Base-by-base conservation (phyloP, 371 early-diverging fungal genomes). In the Mortierella sp. region DNA sequence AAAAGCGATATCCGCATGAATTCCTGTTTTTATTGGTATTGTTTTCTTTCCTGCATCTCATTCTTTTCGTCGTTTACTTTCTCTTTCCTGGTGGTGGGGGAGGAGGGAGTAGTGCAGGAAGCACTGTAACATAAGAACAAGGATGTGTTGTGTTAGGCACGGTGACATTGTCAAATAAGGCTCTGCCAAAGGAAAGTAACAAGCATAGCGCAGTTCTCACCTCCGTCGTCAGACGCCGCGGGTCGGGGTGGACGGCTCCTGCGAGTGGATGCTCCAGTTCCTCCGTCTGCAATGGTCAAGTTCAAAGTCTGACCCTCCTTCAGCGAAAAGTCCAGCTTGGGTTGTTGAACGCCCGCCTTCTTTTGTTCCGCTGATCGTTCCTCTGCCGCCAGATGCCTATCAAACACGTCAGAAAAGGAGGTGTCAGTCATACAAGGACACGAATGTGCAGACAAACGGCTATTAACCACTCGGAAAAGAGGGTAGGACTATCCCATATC, bases 241-340 rank as follows among this genome's bases (percentile, higher is more conserved):
- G 86, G 74, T 51, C 86, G 61, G 34, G 86, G 61, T 28, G 86
- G 86, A 19, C 86, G 82, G 51, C 73, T 79, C 24, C 86, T 79
- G 31, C 82, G 82, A 1, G 53, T 64, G 26, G 78, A 71, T 1
- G 82, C 34, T 57, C 78, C 77, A 43, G 80, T 59, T 24, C 75
- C 80, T 10, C 80, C 86, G 21, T 88, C 82, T 14, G 85, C 95
- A 77, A 98, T 91, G 26, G 90, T 94, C 78, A 97, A 93, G 69
- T 89, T 93, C 72, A 98, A 95, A 5, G 95, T 96, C 84, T 97
- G 94, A 3, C 97, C 98, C 71, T 95, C 96, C 82, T 96, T 97
- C 69, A 95, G 87, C 75, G 94, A 94, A 83, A 95, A 96, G 87
- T 98, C 97, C 51, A 94, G 88, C 75, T 92, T 90, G 26, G 96